A percentile compares a stretch with the other conserved stretches of the same genome.
Evolutionary conservation across 2,329 filamentous ascomycete genomes (phyloP).

Genomic region (Sporothrix luriei): DNA sequence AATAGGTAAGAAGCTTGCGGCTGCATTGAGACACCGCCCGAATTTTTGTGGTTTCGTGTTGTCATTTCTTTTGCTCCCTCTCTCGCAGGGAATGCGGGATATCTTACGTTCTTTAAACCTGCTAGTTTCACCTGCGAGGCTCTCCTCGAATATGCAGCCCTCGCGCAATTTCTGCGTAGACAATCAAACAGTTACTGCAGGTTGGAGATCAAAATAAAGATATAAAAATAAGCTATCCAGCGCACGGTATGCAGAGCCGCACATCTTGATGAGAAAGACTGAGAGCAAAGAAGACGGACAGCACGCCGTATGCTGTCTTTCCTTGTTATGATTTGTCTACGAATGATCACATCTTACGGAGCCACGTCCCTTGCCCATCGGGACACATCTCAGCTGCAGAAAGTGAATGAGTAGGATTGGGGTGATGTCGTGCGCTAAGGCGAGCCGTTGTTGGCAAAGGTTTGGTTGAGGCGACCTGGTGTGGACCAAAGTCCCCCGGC

Average conservation of each 20-base stretch:
- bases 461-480: conserved; percentile 11
- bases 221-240: neutral
- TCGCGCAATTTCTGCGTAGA: neutral
- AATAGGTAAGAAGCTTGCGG: neutral
- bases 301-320: too few relatives aligned
- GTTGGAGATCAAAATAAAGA: neutral
- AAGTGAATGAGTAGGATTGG: neutral
- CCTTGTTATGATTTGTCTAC: neutral
- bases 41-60: neutral
- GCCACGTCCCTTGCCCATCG: neutral
- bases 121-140: neutral
- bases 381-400: neutral
- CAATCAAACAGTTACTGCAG: neutral
- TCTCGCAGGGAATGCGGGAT: neutral
- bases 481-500: neutral
- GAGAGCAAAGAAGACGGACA: too few relatives aligned
- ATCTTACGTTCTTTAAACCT: conserved; percentile 15
- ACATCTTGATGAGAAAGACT: neutral
- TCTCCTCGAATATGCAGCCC: neutral
- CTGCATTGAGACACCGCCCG: neutral
- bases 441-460: conserved; percentile 16
- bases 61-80: neutral
- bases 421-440: conserved; percentile 14
- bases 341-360: too few relatives aligned
- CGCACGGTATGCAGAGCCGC: neutral